Conservation (phyloP, 176 grass and related monocot species). For the Oryza punctata region DNA sequence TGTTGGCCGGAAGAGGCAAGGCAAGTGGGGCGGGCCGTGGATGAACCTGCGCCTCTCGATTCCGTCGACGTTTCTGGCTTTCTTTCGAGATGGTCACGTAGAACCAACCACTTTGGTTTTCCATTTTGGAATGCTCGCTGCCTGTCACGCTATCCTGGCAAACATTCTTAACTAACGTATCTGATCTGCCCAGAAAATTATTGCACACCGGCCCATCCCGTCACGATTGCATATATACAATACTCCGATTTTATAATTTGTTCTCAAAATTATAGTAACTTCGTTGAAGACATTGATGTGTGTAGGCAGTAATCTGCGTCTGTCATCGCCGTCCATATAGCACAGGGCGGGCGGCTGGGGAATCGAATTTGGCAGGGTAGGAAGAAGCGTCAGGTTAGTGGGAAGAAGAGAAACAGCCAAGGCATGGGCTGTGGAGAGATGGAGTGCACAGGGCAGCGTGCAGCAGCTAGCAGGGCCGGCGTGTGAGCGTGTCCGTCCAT, state of each 20-base stretch:
- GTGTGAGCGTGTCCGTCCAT: background rate
- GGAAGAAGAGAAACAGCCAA: background rate
- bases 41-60: slow-evolving; percentile 32
- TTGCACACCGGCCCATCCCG: background rate
- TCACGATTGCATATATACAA: background rate
- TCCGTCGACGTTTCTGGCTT: slow-evolving; percentile 18
- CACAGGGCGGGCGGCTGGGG: background rate
- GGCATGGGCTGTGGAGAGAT: background rate
- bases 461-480: background rate
- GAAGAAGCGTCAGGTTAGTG: background rate
- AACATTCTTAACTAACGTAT: slow-evolving; percentile 60
- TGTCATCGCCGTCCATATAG: background rate
- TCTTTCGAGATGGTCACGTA: slow-evolving; percentile 33
- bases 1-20: slow-evolving; percentile 3
- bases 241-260: background rate
- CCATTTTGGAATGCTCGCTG: slow-evolving; percentile 26
- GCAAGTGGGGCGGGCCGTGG: slow-evolving; percentile 23
- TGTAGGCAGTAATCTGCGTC: background rate
- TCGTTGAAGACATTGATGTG: background rate
- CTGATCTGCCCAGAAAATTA: background rate
- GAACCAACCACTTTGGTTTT: slow-evolving; percentile 22
- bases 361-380: background rate
- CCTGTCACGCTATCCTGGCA: slow-evolving; percentile 14
- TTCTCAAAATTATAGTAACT: background rate
- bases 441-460: background rate